These are phyloP conservation scores for Microthyrium microscopicum DNA, from an alignment of 2,329 filamentous ascomycete species.

Conservation along the genomic window DNA sequence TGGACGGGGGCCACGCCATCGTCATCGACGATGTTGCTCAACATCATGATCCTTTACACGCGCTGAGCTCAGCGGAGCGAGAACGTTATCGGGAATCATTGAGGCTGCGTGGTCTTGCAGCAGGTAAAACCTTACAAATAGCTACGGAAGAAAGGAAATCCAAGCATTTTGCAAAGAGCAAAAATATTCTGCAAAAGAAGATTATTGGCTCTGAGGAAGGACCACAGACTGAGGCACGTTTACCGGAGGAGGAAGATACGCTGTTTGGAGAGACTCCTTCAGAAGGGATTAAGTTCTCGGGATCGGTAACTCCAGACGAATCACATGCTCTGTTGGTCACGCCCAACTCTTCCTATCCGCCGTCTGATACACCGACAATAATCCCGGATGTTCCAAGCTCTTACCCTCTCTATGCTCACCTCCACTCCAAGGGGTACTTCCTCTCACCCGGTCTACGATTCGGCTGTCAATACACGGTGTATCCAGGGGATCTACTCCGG, in stretches of 20 bases:
- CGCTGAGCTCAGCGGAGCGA: constrained; percentile 40
- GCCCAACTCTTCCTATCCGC: constrained; percentile 2
- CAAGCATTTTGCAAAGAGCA: constrained; percentile 30
- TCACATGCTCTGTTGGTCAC: not conserved
- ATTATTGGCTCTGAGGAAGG: too few relatives aligned
- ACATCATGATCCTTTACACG: constrained; percentile 49
- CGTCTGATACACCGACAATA: constrained; percentile 11
- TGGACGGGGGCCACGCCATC: constrained; percentile 60
- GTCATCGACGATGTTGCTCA: constrained; percentile 62
- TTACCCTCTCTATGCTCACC: constrained; percentile 63
- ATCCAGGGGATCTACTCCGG: constrained; percentile 83
- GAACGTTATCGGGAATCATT: constrained; percentile 43
- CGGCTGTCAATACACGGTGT: constrained; percentile 85
- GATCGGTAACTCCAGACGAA: too few relatives aligned
- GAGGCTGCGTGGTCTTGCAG: constrained; percentile 36
- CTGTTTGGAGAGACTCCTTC: too few relatives aligned
- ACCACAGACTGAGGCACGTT: too few relatives aligned
- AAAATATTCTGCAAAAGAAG: too few relatives aligned
- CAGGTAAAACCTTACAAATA: constrained; percentile 28
- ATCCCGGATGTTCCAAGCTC: constrained; percentile 37
- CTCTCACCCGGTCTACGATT: constrained; percentile 86
- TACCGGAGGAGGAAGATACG: too few relatives aligned
- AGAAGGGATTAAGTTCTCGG: too few relatives aligned
- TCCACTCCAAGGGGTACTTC: constrained; percentile 68
- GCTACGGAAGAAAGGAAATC: constrained; percentile 34